Evolutionary conservation across 257 asterid genomes (phyloP).

Genomic region (Gentiana straminea): DNA sequence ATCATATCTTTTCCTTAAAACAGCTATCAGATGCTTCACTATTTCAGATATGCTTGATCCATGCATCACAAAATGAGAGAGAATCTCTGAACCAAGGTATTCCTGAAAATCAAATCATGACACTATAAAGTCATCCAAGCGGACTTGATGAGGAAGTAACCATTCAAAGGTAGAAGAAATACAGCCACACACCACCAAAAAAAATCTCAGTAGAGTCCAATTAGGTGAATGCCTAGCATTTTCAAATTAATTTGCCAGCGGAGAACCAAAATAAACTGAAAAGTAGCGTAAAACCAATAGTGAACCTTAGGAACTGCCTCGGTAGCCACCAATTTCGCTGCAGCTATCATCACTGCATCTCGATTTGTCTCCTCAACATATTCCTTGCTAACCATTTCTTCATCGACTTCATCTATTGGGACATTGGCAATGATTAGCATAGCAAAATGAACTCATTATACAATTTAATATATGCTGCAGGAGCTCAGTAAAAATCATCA

Average conservation of each 20-base stretch:
- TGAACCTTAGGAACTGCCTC: slow-evolving; percentile 73
- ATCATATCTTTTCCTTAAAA: slow-evolving; percentile 54
- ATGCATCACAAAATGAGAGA: slow-evolving; percentile 64
- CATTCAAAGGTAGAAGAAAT: neutral
- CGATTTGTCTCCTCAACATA: slow-evolving; percentile 86
- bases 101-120: slow-evolving; percentile 41
- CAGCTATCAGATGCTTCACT: slow-evolving; percentile 72
- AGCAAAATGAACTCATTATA: too few relatives aligned
- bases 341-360: slow-evolving; percentile 67
- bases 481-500: too few relatives aligned
- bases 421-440: neutral
- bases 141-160: neutral
- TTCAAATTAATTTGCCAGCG: neutral
- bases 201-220: neutral
- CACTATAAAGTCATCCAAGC: neutral
- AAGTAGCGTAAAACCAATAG: slow-evolving; percentile 9
- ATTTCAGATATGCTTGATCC: slow-evolving; percentile 58
- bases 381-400: slow-evolving; percentile 68
- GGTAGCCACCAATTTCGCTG: slow-evolving; percentile 62
- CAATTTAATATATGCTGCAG: too few relatives aligned
- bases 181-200: neutral
- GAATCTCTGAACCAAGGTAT: slow-evolving; percentile 65
- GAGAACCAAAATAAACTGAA: neutral
- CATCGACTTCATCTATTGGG: slow-evolving; percentile 65
- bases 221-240: neutral